A percentile compares a stretch with the other conserved stretches of the same genome.
These are phyloP conservation scores for Leishmania amazonensis DNA, from an alignment of 208 protist genomes.

Conservation along the genomic window DNA sequence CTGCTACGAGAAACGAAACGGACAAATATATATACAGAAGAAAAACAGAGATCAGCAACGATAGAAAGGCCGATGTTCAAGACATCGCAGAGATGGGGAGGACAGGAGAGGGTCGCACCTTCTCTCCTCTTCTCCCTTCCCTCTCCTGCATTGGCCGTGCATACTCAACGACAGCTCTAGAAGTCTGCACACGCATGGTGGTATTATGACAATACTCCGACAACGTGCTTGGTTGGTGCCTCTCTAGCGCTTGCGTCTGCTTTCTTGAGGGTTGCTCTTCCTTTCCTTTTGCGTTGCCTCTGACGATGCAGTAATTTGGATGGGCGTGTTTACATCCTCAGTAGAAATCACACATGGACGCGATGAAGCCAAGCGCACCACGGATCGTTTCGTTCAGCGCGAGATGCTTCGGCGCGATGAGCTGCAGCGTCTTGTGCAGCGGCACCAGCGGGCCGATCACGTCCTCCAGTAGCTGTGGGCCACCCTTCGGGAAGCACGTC, in stretches of 20 bases:
- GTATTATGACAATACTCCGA: background rate
- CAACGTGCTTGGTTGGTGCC: background rate
- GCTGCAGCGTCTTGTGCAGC: slow-evolving; percentile 65
- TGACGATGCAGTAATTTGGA: background rate
- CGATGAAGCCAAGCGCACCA: slow-evolving; percentile 74
- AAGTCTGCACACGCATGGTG: background rate
- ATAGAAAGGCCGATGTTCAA: background rate
- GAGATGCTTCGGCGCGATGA: slow-evolving; percentile 75
- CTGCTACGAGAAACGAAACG: background rate
- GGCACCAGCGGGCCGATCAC: slow-evolving; percentile 69
- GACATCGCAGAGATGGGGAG: background rate
- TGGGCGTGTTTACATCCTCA: slow-evolving; percentile 21
- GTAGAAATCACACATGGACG: slow-evolving; percentile 89
- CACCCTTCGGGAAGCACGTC: slow-evolving; percentile 77
- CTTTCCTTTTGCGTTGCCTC: background rate
- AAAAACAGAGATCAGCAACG: slow-evolving; percentile 4
- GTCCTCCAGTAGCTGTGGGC: slow-evolving; percentile 75
- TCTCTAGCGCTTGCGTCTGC: background rate
- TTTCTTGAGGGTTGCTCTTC: background rate
- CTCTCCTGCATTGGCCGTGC: background rate
- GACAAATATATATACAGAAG: background rate
- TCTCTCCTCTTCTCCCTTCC: background rate
- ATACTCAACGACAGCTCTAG: background rate
- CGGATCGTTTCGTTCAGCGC: slow-evolving; percentile 71
- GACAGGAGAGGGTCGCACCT: background rate